Evolutionary conservation across 1,284 basidiomycete species (phyloP).

Genomic region (Gomphus sp.): DNA sequence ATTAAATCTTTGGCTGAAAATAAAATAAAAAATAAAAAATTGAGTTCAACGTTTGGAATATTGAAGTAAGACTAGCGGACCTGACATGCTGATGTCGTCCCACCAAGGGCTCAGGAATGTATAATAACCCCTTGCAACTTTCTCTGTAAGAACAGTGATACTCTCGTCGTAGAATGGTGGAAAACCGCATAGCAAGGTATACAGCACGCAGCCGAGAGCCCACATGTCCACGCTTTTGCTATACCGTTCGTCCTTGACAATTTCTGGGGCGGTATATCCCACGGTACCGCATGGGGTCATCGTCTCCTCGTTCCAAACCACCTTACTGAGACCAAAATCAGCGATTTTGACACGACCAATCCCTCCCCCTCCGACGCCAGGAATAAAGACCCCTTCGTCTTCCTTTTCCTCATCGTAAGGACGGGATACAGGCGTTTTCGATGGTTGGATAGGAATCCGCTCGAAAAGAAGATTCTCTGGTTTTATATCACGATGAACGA

Average conservation of each 20-base stretch:
- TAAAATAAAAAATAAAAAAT: neutral
- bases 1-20: constrained; percentile 87
- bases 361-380: constrained; percentile 89
- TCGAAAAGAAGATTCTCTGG: constrained; percentile 97
- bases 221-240: constrained; percentile 99
- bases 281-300: constrained; percentile 99
- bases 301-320: constrained; percentile 98
- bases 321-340: constrained; percentile 96
- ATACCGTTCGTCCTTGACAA: constrained; percentile 98
- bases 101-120: constrained; percentile 99
- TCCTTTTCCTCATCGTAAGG: constrained; percentile 99
- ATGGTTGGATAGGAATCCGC: constrained; percentile 87
- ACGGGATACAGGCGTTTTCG: constrained; percentile 63
- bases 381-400: constrained; percentile 94
- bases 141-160: constrained; percentile 96
- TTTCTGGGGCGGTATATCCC: constrained; percentile 98
- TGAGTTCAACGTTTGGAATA: neutral
- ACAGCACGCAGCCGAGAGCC: constrained; percentile 97
- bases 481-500: constrained; percentile 98
- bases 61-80: constrained; percentile 30
- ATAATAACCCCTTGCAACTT: constrained; percentile 96
- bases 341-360: constrained; percentile 99
- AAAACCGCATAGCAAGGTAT: constrained; percentile 98
- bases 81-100: constrained; percentile 87
- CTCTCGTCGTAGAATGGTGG: constrained; percentile 99